Percentiles rank a stretch among this genome's conserved stretches.
Evolutionary conservation across 1,139 yeast species (phyloP).

Genomic region (Pichia sp.): DNA sequence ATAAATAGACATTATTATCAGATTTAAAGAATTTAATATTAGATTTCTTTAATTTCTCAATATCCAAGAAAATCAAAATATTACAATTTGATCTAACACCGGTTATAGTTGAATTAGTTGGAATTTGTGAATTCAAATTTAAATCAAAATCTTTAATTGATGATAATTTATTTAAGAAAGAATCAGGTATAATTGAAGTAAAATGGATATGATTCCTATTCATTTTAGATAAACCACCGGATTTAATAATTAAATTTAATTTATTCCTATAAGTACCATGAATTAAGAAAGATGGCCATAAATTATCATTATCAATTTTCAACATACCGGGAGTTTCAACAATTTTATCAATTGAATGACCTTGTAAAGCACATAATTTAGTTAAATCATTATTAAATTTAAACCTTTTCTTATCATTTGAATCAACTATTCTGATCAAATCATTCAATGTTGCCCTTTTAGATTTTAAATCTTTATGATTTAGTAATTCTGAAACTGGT

Average conservation of each 20-base stretch:
- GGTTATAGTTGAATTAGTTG: slow-evolving; percentile 45
- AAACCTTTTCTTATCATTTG: slow-evolving; percentile 68
- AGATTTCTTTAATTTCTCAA: slow-evolving; percentile 35
- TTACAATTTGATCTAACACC: slow-evolving; percentile 64
- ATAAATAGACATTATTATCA: slow-evolving; percentile 67
- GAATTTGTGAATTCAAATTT: not conserved
- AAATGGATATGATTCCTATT: slow-evolving; percentile 79
- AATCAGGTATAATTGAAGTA: slow-evolving; percentile 38
- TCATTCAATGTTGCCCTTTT: slow-evolving; percentile 49
- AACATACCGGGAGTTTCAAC: slow-evolving; percentile 42
- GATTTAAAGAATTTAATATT: slow-evolving; percentile 57
- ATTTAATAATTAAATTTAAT: slow-evolving; percentile 39
- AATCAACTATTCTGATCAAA: slow-evolving; percentile 50
- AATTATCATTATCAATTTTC: slow-evolving; percentile 12
- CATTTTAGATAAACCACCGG: slow-evolving; percentile 64
- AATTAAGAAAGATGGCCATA: slow-evolving; percentile 42
- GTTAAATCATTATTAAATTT: slow-evolving; percentile 28
- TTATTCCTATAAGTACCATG: slow-evolving; percentile 73
- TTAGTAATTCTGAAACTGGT: slow-evolving; percentile 42
- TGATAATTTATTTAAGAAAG: slow-evolving; percentile 6
- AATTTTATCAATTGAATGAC: slow-evolving; percentile 57
- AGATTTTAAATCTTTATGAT: slow-evolving; percentile 53
- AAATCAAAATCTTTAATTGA: not conserved
- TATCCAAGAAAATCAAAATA: slow-evolving; percentile 58
- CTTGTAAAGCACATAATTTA: slow-evolving; percentile 81